Percentiles rank a stretch among this genome's conserved stretches.
Conservation (phyloP, 78 protist species). For the Guillardia theta region DNA sequence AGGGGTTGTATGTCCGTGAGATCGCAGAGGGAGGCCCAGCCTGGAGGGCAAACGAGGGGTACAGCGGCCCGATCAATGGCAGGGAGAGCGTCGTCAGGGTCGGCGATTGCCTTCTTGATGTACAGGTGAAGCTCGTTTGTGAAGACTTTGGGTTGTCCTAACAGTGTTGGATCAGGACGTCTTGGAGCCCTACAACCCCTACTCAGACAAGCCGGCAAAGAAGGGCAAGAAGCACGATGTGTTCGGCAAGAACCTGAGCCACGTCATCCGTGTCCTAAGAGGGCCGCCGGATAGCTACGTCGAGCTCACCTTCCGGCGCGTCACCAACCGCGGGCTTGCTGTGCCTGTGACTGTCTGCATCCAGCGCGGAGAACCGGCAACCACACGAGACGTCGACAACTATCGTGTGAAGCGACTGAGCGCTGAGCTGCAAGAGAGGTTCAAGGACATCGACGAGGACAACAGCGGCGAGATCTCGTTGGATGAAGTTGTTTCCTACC, state of each 20-base stretch:
- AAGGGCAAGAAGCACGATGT: neutral
- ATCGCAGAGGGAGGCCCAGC: neutral
- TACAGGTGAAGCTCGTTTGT: neutral
- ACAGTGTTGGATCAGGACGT: too few relatives aligned
- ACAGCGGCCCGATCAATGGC: neutral
- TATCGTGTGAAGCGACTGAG: neutral
- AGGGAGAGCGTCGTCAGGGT: neutral
- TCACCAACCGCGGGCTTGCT: neutral
- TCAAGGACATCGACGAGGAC: neutral
- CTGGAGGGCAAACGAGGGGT: neutral
- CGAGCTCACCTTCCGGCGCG: conserved; percentile 1
- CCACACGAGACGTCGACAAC: neutral
- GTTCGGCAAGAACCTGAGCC: neutral
- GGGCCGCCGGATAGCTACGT: neutral
- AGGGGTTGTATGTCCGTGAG: neutral
- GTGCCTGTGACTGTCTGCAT: neutral
- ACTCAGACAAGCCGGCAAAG: neutral
- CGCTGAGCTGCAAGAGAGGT: neutral
- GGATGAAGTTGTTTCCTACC: neutral
- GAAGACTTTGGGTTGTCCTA: too few relatives aligned
- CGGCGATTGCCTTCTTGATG: neutral
- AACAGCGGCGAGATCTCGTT: neutral
- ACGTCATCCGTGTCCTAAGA: neutral
- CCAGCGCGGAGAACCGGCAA: neutral
- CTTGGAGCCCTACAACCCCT: too few relatives aligned